Evolutionary conservation across 768 basidiomycete genomes (phyloP), one percentile per base, ranked within the genome.

Genomic region (Suillus alpinus): DNA sequence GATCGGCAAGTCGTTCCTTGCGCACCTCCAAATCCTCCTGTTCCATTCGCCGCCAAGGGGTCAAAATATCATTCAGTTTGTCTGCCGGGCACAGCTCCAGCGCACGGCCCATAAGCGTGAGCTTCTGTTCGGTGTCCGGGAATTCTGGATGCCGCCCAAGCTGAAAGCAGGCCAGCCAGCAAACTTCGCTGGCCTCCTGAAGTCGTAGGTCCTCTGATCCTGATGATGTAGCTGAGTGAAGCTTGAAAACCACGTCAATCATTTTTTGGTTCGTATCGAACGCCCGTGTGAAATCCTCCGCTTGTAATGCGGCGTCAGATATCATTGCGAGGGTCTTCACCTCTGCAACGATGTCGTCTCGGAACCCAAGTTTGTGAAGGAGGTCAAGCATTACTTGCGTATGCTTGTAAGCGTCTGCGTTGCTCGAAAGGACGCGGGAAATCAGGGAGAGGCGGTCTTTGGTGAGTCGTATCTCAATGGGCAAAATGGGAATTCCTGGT

Each of bases 321-420:
- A 98, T 81, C 96, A 98, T 98, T 47, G 93, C 91, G 47, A 94
- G 80, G 1, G 87, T 83, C 68, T 92, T 89, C 55, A 91, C 86
- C 71, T 92, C 86, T 2, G 92, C 92, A n/a, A 85, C 82, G 3
- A 78, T 70, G 64, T 96, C 88, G 37, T 80, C 78, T 56, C 83
- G 71, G 75, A 82, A 93, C 0, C 96, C 95, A 8, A 99, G 86
- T 75, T 96, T 97, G 74, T 86, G 80, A 16, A 89, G 85, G 39
- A 99, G 84, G 55, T 98, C 95, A 20, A 98, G 82, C 53, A 99
- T 87, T 60, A 98, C 89, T 67, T 95, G 88, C 1, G 91, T 86
- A 70, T 98, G 94, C 63, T 91, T 92, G 76, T 94, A 96, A 2
- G 95, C 93, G 57, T 94, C 91, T 63, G 77, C 81, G 61, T 92